Base-by-base conservation (phyloP, 495 filamentous ascomycete genomes). In the Aspergillus sparsus region DNA sequence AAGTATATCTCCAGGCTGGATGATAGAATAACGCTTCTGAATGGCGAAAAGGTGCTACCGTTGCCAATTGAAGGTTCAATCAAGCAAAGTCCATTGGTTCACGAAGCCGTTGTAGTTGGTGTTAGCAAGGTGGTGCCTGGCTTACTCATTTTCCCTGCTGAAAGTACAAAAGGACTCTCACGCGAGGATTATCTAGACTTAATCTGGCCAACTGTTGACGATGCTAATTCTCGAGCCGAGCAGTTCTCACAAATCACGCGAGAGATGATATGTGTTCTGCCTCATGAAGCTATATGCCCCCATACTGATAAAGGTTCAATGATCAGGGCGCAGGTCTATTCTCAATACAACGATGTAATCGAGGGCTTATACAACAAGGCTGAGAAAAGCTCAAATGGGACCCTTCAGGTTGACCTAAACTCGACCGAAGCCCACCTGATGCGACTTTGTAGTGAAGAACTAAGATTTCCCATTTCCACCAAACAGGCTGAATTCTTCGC, bases 31-130 rank as follows among this genome's bases (percentile, higher is more conserved):
- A 86, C 82, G 0, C 77, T 91, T 7, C 65, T 82, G 6, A 91
- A 84, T 57, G 88, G 88, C 0, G 87, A 90, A 64, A 92, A 92
- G 57, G 79, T 89, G 0, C 72, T 87, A n/a, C 87, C 88, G 0
- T 62, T 88, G 5, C 70, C 77, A 0, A 83, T 87, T 49, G 88
- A 90, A 66, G 82, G 83, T 2, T 68, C 63, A 1, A 77, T 89
- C 21, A 79, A 82, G 50, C 71, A 81, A 18, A 69, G 82, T 51
- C 66, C 71, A 9, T 57, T 80, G 1, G 72, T 88, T 2, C 68
- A 78, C 32, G 87, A 88, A 55, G 83, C 80, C 9, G 73, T 86
- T 6, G 78, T 89, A 1, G 81, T 90, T 55, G 87, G 85, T 5
- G 66, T 78, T 1, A 77, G 72, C 12, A 77, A 73, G 34, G 62